A percentile compares a stretch with the other conserved stretches of the same genome.
Evolutionary conservation across 192 early-diverging fungal genomes (phyloP).

Genomic region (Coemansia sp.): DNA sequence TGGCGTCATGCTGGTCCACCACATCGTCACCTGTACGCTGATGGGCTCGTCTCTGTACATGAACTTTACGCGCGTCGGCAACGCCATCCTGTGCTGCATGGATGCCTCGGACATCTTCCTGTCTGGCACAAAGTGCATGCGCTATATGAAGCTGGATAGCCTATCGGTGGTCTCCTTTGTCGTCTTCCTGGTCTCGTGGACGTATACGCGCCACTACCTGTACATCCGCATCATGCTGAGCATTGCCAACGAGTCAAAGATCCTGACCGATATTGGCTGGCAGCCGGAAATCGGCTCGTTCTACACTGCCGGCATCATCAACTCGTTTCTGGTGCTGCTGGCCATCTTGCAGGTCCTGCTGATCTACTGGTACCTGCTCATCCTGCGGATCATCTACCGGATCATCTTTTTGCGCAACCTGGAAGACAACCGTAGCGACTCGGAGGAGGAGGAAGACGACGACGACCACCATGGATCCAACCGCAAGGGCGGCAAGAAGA

Average conservation of each 20-base stretch:
- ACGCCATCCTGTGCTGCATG: slow-evolving; percentile 69
- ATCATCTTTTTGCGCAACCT: slow-evolving; percentile 51
- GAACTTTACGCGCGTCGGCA: slow-evolving; percentile 74
- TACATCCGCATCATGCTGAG: slow-evolving; percentile 60
- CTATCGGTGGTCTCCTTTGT: slow-evolving; percentile 60
- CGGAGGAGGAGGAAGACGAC: slow-evolving; percentile 47
- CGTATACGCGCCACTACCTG: slow-evolving; percentile 68
- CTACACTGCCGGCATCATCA: slow-evolving; percentile 14
- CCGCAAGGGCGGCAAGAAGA: neutral
- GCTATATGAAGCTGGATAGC: slow-evolving; percentile 58
- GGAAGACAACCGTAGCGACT: slow-evolving; percentile 64
- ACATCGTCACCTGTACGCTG: slow-evolving; percentile 67
- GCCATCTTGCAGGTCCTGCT: slow-evolving; percentile 54
- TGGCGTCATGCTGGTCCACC: slow-evolving; percentile 65
- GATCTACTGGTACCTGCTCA: slow-evolving; percentile 65
- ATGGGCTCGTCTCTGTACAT: slow-evolving; percentile 58
- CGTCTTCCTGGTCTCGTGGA: slow-evolving; percentile 64
- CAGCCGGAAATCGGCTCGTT: slow-evolving; percentile 20
- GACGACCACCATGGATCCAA: neutral
- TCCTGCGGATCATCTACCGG: slow-evolving; percentile 58
- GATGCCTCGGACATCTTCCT: slow-evolving; percentile 77
- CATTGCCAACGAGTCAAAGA: slow-evolving; percentile 50
- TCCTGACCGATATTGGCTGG: slow-evolving; percentile 7
- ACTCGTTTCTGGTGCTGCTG: slow-evolving; percentile 23
- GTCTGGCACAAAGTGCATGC: slow-evolving; percentile 68